Evolutionary conservation across 306 rosid species (phyloP), one percentile per base, ranked within the genome.

Genomic region (cucumber (Cucumis sativus)): DNA sequence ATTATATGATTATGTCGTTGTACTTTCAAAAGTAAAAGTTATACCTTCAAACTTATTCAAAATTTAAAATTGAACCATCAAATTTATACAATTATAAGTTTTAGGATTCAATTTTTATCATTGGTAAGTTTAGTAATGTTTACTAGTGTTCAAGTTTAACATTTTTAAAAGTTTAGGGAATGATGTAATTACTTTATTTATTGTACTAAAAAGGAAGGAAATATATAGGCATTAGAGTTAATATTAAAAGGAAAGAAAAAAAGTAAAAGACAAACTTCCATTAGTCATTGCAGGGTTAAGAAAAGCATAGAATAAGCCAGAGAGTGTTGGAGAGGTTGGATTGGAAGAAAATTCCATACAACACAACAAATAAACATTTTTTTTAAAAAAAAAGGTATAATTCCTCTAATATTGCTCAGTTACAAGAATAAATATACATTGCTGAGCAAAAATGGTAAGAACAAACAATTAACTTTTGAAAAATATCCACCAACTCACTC

Each of bases 361-460:
- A 28, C 62, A 72, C 39, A 30, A 61, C 66, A 23, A 79, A 43
- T 70, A 70, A 71, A 71, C 14, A 15, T 33, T 33, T 33, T 33
- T 33, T 33, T 33, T 21, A 6, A 78, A 55, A 7, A 62, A 79
- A 69, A 25, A 8, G 1, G 15, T 79, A 14, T 51, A 28, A 45
- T 71, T 71, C 41, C 58, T 71, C 76, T 71, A 23, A 72, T 33
- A 49, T 52, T 51, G 83, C 82, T 83, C 78, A 11, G 74, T 81
- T 74, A 45, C 68, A 72, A 84, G 74, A 78, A 74, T 33, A 59
- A 62, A 88, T 85, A 81, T 89, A 86, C 92, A 91, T 65, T 83
- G 82, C 72, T 49, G 87, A 85, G 91, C 78, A 82, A 75, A 76
- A 71, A 23, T 73, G 77, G 75, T 79, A 81, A 56, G 68, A 80